These are phyloP conservation scores for Amyloporia xantha DNA, from an alignment of 768 basidiomycete species.

Conservation along the genomic window DNA sequence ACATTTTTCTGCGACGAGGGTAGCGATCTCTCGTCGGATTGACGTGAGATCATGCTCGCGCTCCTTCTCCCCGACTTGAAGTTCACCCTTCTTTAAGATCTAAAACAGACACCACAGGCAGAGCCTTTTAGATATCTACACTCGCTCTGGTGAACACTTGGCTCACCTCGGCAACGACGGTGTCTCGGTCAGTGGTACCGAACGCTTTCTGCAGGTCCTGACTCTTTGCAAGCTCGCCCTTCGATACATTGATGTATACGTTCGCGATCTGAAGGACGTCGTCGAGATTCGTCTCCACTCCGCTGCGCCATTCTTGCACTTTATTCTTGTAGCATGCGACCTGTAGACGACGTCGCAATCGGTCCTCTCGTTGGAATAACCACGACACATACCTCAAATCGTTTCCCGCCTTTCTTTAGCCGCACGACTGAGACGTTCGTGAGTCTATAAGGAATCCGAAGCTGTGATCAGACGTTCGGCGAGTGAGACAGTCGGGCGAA, in stretches of 20 bases:
- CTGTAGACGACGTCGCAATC: too few species aligned
- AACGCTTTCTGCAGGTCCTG: slow-evolving; percentile 92
- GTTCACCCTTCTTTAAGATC: slow-evolving; percentile 94
- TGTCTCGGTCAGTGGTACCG: slow-evolving; percentile 61
- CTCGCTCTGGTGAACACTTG: too few species aligned
- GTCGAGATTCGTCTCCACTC: slow-evolving; percentile 89
- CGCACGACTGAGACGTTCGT: slow-evolving; percentile 97
- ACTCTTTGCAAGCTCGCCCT: slow-evolving; percentile 86
- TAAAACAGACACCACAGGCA: slow-evolving; percentile 31
- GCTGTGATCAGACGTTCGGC: slow-evolving; percentile 9
- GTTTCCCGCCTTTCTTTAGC: slow-evolving; percentile 93
- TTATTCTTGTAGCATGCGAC: slow-evolving; percentile 99
- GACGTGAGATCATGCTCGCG: slow-evolving; percentile 84
- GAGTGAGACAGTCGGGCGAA: not conserved
- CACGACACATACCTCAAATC: slow-evolving; percentile 74
- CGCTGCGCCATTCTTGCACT: slow-evolving; percentile 92
- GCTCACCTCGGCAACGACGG: slow-evolving; percentile 76
- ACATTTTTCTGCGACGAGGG: slow-evolving; percentile 90
- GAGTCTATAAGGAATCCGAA: slow-evolving; percentile 45
- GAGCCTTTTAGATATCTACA: not conserved
- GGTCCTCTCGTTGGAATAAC: too few species aligned
- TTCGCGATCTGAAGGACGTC: slow-evolving; percentile 96
- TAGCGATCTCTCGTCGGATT: slow-evolving; percentile 84
- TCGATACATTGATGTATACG: slow-evolving; percentile 94
- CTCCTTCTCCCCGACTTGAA: slow-evolving; percentile 97